Percentiles rank a stretch among this genome's conserved stretches.
Evolutionary conservation across 495 filamentous ascomycete species (phyloP).

Genomic region (Bacidia rubella): DNA sequence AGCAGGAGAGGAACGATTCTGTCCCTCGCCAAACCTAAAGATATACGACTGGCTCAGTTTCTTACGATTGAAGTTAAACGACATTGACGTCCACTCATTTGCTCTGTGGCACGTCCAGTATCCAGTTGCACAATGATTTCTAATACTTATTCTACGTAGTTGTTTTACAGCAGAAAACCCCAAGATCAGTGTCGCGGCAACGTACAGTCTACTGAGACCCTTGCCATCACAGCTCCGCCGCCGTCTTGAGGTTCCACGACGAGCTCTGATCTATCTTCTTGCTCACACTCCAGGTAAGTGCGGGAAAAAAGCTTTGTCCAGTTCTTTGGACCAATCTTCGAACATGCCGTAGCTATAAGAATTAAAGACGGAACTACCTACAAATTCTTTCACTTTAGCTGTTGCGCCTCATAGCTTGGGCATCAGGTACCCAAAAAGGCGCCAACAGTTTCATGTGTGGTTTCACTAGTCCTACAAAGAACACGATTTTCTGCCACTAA

Average conservation of each 20-base stretch:
- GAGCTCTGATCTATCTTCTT: slow-evolving; percentile 2
- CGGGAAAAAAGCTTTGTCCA: too few species aligned
- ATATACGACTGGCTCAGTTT: slow-evolving; percentile 2
- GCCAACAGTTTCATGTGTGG: too few species aligned
- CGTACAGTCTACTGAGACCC: neutral
- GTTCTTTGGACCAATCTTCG: too few species aligned
- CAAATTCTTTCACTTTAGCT: too few species aligned
- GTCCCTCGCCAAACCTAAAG: too few species aligned
- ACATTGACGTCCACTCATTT: neutral
- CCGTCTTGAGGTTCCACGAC: neutral
- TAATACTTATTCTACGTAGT: neutral
- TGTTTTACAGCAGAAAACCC: neutral
- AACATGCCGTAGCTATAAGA: too few species aligned
- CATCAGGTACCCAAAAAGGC: too few species aligned
- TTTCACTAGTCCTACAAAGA: too few species aligned
- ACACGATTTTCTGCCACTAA: too few species aligned
- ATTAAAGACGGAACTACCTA: too few species aligned
- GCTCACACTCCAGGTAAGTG: neutral
- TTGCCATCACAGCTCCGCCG: neutral
- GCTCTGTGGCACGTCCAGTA: neutral
- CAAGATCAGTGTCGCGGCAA: neutral
- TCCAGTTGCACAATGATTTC: neutral
- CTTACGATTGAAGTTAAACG: neutral
- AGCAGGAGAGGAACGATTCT: too few species aligned
- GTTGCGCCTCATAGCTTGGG: too few species aligned